Conservation (phyloP, 2,329 filamentous ascomycete species). For the Cladosporium cucumerinum region DNA sequence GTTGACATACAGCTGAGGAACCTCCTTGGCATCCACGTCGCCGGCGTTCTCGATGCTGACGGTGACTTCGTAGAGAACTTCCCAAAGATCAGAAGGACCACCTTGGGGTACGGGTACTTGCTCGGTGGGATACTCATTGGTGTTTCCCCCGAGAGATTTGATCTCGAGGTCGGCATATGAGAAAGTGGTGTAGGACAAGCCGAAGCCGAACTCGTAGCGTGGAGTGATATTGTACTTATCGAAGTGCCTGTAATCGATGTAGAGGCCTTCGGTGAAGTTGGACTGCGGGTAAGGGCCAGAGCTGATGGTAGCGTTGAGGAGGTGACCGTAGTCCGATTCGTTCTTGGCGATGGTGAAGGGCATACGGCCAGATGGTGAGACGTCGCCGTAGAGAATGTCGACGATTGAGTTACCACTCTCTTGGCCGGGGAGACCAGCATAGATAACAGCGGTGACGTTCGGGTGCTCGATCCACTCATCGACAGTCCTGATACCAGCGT, state of each 20-base stretch:
- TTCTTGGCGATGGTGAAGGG: constrained; percentile 41
- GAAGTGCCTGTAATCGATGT: constrained; percentile 83
- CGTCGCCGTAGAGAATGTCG: constrained; percentile 39
- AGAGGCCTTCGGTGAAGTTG: constrained; percentile 73
- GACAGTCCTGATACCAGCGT: constrained; percentile 41
- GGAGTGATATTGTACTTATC: constrained; percentile 69
- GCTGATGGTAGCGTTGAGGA: constrained; percentile 32
- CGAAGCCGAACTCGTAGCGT: constrained; percentile 79
- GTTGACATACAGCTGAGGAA: constrained; percentile 55
- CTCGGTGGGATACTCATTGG: constrained; percentile 51
- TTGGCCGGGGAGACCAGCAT: constrained; percentile 41
- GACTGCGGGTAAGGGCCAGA: constrained; percentile 52
- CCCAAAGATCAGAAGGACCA: constrained; percentile 49
- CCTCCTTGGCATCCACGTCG: constrained; percentile 44
- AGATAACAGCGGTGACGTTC: constrained; percentile 43
- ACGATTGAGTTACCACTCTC: constrained; percentile 40
- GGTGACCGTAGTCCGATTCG: constrained; percentile 20
- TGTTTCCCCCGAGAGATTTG: constrained; percentile 17
- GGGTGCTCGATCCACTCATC: constrained; percentile 39
- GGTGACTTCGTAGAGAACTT: constrained; percentile 46
- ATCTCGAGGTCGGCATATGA: constrained; percentile 54
- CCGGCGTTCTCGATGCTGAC: constrained; percentile 53
- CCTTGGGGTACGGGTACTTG: constrained; percentile 44
- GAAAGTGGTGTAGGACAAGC: constrained; percentile 75
- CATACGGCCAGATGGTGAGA: constrained; percentile 45